Percentiles rank a stretch among this genome's conserved stretches.
These are phyloP conservation scores for Malus orientalis DNA, from an alignment of 306 rosid genomes.

Conservation along the genomic window DNA sequence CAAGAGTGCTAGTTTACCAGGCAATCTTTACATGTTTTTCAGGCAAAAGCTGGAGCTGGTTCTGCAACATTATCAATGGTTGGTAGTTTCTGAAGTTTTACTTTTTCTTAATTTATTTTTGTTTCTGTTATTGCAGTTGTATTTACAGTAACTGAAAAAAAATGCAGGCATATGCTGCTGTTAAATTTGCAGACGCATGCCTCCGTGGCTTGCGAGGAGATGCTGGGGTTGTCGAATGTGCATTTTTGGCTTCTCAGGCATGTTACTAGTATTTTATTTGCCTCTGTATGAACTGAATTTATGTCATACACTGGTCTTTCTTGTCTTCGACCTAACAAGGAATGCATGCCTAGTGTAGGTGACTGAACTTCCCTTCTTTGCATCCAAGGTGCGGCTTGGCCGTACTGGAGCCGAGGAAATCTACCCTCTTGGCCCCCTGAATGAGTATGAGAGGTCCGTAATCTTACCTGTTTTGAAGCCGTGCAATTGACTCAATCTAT, in stretches of 20 bases:
- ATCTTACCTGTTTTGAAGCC: not conserved
- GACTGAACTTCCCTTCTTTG: conserved; percentile 89
- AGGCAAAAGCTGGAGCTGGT: conserved; percentile 99
- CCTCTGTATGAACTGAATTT: not conserved
- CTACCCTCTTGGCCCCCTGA: conserved; percentile 66
- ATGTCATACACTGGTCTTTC: not conserved
- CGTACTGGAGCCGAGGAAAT: conserved; percentile 77
- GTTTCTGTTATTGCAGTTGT: not conserved
- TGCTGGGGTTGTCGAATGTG: conserved; percentile 69
- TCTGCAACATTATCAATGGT: conserved; percentile 99
- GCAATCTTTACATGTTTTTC: conserved; percentile 13
- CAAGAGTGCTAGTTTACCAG: conserved; percentile 2
- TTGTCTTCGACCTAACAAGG: not conserved
- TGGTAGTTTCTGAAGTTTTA: not conserved
- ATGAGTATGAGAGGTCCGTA: conserved; percentile 78
- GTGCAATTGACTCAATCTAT: not conserved
- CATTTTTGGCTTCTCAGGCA: conserved; percentile 75
- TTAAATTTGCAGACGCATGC: conserved; percentile 73
- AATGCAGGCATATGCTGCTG: conserved; percentile 82
- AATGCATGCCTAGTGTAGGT: conserved; percentile 36
- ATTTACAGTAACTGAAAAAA: not conserved
- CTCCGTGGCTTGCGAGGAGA: conserved; percentile 84
- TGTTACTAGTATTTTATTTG: not conserved
- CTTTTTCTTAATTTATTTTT: not conserved
- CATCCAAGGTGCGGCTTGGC: conserved; percentile 80